Base-by-base conservation (phyloP, 2,329 filamentous ascomycete genomes). In the Trichoderma harzianum region DNA sequence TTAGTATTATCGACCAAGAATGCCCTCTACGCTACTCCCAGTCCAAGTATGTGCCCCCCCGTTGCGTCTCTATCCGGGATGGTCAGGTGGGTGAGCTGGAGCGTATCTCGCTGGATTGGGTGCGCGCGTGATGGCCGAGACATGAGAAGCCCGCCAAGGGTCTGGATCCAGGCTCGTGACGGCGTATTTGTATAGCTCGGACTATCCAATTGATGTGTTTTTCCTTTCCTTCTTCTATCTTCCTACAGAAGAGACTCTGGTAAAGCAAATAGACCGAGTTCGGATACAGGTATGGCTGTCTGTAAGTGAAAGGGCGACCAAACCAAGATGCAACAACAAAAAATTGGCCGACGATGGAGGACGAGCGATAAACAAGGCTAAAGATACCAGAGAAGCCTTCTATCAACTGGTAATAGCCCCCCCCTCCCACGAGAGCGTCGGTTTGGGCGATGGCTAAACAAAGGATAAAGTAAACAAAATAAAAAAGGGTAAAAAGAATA, bases 101-200 rank as follows among this genome's bases (percentile, higher is more conserved):
- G 47, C 61, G 68, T 60, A 57, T 28, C 47, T 32, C 58, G 70
- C 67, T 74, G 73, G 72, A 72, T 71, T 71, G 69, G 75, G 67
- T 51, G 66, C 66, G 66, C 70, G 74, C 70, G 73, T 73, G 28
- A 72, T 58, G 63, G 65, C 73, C 72, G 73, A 73, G 75, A 76
- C 76, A 75, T 72, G 63, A 64, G 63, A 60, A 58, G 64, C 64
- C 57, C 57, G 62, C 73, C 66, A 58, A 64, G 67, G 62, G 55
- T 51, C 55, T 26, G 11, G 67, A 36, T 26, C 58, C 47, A 71
- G 69, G 61, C 69, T 70, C 60, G 68, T 64, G 60, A 70, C 43
- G 32, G 26, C 36, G n/a, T 24, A 64, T 65, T 53, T 32, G 11
- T 53, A 60, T 53, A 16, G 30, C 57, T 60, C 6, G 57, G 28